phyloP scores from a whole-genome alignment of 305 asterid genomes.

The Rubia peregrina region DNA sequence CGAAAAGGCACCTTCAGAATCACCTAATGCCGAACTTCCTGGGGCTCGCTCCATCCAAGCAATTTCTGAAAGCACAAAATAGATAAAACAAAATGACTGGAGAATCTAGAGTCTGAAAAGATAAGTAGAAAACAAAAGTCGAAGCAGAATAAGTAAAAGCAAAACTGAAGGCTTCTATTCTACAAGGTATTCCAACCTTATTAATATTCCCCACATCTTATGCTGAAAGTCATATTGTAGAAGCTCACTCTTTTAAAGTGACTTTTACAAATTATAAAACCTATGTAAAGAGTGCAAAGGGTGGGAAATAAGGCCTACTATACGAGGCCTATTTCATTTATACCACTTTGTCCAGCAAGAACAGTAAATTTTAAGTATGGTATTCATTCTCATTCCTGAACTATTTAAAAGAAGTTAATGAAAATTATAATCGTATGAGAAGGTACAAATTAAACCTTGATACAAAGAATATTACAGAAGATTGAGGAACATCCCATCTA shows the following conservation, averaged over 20 bases:
- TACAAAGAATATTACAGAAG: not conserved
- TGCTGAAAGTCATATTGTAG: not conserved
- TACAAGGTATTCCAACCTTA: not conserved
- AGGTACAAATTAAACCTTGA: no score
- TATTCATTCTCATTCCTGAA: not conserved
- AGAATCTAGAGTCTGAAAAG: slow-evolving; percentile 11
- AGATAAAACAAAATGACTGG: slow-evolving; percentile 7
- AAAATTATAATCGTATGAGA: not conserved
- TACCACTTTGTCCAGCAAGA: not conserved
- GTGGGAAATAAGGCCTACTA: not conserved
- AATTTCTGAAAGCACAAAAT: slow-evolving; percentile 28
- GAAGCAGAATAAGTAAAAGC: slow-evolving; percentile 3
- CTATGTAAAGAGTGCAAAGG: not conserved
- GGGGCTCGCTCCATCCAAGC: slow-evolving; percentile 45
- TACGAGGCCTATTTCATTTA: not conserved
- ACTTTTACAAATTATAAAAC: not conserved
- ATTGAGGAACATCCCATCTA: not conserved
- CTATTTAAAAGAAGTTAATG: not conserved
- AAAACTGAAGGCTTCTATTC: not conserved
- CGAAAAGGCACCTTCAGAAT: slow-evolving; percentile 21
- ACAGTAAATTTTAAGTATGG: not conserved
- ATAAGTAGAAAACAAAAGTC: slow-evolving; percentile 14
- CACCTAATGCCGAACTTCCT: slow-evolving; percentile 29
- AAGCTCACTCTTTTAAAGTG: not conserved
- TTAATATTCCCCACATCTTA: not conserved